Conservation (phyloP, 495 filamentous ascomycete genomes). For the Penicillium cosmopolitanum region DNA sequence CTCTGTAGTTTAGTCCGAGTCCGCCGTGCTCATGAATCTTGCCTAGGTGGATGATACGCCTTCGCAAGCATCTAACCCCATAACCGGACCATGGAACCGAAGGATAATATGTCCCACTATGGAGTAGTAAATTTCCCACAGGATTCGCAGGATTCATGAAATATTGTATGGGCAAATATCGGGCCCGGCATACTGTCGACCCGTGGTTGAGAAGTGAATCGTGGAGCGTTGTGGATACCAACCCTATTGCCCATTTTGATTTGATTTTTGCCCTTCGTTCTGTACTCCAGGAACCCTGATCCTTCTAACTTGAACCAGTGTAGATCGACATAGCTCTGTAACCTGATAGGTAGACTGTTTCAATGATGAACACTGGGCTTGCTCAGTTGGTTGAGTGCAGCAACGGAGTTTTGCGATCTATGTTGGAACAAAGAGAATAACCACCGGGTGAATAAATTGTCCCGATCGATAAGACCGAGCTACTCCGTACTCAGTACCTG, state of each 20-base stretch:
- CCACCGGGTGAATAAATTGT: background rate
- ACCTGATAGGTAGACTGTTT: conserved; percentile 3
- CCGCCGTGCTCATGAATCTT: background rate
- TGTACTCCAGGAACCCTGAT: conserved; percentile 1
- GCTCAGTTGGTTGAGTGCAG: background rate
- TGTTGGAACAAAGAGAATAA: background rate
- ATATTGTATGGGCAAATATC: background rate
- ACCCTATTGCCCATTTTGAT: background rate
- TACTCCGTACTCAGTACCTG: background rate
- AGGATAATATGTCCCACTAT: background rate
- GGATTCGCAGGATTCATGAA: background rate
- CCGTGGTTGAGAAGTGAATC: conserved; percentile 2
- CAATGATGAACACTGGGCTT: background rate
- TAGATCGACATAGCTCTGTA: background rate
- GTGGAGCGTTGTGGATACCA: conserved; percentile 2
- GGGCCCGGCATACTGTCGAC: background rate
- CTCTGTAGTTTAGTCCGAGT: background rate
- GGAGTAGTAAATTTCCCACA: background rate
- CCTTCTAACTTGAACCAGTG: background rate
- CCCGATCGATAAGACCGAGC: background rate
- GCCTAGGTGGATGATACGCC: background rate
- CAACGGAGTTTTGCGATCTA: background rate
- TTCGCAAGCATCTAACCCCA: background rate
- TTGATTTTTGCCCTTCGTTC: conserved; percentile 1
- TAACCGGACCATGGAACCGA: background rate